Evolutionary conservation across 805 yeast species (phyloP), one percentile per base, ranked within the genome.

Genomic region (Saturnispora quitensis): DNA sequence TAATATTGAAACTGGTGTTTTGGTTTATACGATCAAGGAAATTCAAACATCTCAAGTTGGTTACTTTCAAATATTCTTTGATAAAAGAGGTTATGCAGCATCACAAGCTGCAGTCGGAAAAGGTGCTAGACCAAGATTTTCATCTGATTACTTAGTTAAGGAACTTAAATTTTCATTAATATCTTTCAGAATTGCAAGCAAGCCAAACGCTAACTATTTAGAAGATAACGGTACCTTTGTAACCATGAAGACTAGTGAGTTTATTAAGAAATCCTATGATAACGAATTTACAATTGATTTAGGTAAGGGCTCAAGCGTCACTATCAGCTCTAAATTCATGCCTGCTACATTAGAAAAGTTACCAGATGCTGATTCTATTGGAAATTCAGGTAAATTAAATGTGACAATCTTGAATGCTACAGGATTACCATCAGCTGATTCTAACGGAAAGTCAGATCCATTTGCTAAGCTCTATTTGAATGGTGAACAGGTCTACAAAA

Each of bases 401-500:
- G 74, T 89, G 35, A 79, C 76, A 31, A 73, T 87, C 4, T 57
- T 82, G 44, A 72, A 74, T 47, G 98, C 93, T 3, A 75, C 75
- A 15, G 78, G 78, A 48, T 74, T 93, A 53, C 80, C 84, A 40
- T 76, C 96, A 13, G 95, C 90, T n/a, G 99, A 93, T 68, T 73
- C 86, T 31, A 84, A 84, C 59, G 98, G 98, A 48, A 85, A 86
- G 65, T 88, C 97, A 3, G 99, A 93, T 69, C 99, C 99, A 51
- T 91, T 82, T 65, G 75, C 81, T 54, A 78, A 81, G 60, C 75
- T 89, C 56, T 81, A 74, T 61, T 63, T 88, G 60, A 82, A 90
- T 68, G 83, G 83, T 40, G 73, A 72, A 15, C 75, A 75, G 50
- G 73, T 86, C 54, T 81, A 71, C 73, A 89, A 88, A 72, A 78